phyloP scores from a whole-genome alignment of 495 filamentous ascomycete species.

The Neurospora sp. region DNA sequence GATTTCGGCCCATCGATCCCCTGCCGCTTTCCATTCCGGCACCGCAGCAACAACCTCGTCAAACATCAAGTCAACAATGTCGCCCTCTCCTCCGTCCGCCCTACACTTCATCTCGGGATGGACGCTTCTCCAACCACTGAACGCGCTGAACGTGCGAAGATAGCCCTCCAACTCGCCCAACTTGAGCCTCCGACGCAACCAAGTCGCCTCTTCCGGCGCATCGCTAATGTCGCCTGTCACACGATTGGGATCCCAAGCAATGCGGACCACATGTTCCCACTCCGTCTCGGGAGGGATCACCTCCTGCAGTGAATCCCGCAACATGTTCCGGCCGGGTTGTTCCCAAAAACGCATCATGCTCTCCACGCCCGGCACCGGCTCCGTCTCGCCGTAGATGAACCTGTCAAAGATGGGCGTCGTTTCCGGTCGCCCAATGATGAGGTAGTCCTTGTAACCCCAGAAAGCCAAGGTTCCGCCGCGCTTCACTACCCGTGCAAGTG shows the following conservation, averaged over 20 bases:
- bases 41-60: constrained; percentile 38
- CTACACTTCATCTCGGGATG: constrained; percentile 35
- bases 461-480: constrained; percentile 47
- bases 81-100: constrained; percentile 39
- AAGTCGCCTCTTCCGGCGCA: constrained; percentile 35
- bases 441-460: constrained; percentile 55
- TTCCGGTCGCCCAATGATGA: constrained; percentile 37
- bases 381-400: constrained; percentile 35
- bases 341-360: constrained; percentile 51
- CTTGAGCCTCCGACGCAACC: constrained; percentile 42
- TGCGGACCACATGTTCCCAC: constrained; percentile 41
- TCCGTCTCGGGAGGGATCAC: constrained; percentile 39
- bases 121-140: constrained; percentile 43
- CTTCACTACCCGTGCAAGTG: constrained; percentile 43
- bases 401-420: constrained; percentile 38
- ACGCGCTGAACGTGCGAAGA: constrained; percentile 46
- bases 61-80: constrained; percentile 48
- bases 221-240: constrained; percentile 14
- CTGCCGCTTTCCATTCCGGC: constrained; percentile 38
- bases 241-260: constrained; percentile 47
- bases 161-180: constrained; percentile 47
- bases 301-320: constrained; percentile 37
- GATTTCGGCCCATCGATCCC: constrained; percentile 36
- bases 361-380: constrained; percentile 32
- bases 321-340: constrained; percentile 46